Base-by-base conservation (phyloP, 805 yeast species). In the Kodamaea kaohsiungensis region DNA sequence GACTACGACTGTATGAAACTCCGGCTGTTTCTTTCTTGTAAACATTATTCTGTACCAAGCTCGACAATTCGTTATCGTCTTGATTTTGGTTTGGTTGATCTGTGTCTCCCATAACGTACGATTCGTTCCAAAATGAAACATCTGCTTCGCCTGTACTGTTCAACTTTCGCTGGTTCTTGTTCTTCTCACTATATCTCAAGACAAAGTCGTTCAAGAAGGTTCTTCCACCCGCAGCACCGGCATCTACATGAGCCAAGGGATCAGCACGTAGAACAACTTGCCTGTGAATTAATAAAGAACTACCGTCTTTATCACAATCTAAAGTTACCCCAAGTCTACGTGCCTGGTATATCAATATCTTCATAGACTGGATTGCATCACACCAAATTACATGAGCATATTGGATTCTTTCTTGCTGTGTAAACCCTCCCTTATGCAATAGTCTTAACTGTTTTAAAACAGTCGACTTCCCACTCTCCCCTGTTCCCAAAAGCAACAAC, bases 381-480 rank as follows among this genome's bases (percentile, higher is more conserved):
- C 88, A 88, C 97, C 98, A 95, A 18, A 95, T 90, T 16, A 93
- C 89, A 60, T 91, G 91, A 2, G 88, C 69, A 68, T 91, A 95
- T 66, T 89, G 92, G 45, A 77, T 63, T 51, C 96, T 77, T 68
- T 95, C 98, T 58, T 85, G 88, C 49, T 81, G 81, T 1, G 88
- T 77, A 72, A 93, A 95, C 1, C 96, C 96, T 45, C 88, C 87
- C 56, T 90, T 88, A 67, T 95, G 98, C 43, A 91, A 69, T 15
- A 95, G 76, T 61, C 88, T 84, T 84, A 92, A 80, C 67, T 92
- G 98, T 69, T 92, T 92, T 59, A 92, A 72, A 6, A 92, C 96
- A 0, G 98, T 92, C 1, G 96, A 88, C 67, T 92, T 92, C 5
- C 98, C 98, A 50, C 93, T 86, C 66, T 92, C 98, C 3, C 98